These are phyloP conservation scores for Wickerhamiella infanticola DNA, from an alignment of 1,139 yeast species.

Conservation along the genomic window DNA sequence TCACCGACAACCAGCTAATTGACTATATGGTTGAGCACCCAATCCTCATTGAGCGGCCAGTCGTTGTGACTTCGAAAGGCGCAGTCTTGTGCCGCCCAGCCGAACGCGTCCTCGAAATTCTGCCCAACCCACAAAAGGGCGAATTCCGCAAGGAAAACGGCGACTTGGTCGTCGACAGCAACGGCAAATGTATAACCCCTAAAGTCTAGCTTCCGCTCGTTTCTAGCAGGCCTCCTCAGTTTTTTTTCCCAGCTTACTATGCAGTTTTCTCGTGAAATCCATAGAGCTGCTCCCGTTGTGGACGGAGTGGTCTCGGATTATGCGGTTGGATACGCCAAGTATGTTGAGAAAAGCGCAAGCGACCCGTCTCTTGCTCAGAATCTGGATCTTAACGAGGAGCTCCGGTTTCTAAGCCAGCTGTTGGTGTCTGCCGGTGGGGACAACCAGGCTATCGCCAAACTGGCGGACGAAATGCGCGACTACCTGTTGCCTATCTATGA, in stretches of 20 bases:
- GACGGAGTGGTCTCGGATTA: slow-evolving; percentile 88
- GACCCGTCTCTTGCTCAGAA: slow-evolving; percentile 63
- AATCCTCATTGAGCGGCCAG: not conserved
- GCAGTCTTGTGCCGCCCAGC: not conserved
- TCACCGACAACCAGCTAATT: not conserved
- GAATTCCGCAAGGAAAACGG: not conserved
- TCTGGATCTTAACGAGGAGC: slow-evolving; percentile 48
- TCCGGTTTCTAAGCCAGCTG: slow-evolving; percentile 46
- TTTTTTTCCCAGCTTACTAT: not conserved
- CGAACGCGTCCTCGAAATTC: not conserved
- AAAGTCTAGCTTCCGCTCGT: not conserved
- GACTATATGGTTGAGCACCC: not conserved
- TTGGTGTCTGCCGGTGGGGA: slow-evolving; percentile 74
- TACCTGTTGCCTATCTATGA: slow-evolving; percentile 41
- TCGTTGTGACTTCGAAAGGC: not conserved
- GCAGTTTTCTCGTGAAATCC: not conserved
- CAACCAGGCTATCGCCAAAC: slow-evolving; percentile 31
- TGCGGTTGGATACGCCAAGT: slow-evolving; percentile 78
- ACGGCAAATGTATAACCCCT: not conserved
- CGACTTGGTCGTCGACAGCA: not conserved
- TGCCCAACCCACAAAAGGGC: not conserved
- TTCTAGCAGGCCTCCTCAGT: not conserved
- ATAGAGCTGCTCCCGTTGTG: slow-evolving; percentile 60
- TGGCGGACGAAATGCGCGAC: slow-evolving; percentile 33
- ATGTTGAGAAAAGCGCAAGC: slow-evolving; percentile 55